Percentiles rank a stretch among this genome's conserved stretches.
Conservation (phyloP, 2,329 filamentous ascomycete genomes). For the Fusarium graminum region DNA sequence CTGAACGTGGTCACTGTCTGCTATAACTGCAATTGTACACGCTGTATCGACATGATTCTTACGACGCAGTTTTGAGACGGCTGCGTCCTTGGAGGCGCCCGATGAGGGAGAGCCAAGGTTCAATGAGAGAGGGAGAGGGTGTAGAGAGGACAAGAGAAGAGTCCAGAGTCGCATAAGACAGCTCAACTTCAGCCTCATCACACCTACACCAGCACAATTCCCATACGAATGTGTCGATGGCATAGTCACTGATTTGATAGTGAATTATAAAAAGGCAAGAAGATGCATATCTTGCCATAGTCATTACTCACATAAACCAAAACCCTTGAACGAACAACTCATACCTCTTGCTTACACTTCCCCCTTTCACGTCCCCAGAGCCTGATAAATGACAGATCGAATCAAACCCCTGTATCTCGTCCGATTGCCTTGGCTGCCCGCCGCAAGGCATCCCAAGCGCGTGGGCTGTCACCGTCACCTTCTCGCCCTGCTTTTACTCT, state of each 20-base stretch:
- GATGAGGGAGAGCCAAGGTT: constrained; percentile 10
- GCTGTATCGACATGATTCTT: constrained; percentile 1
- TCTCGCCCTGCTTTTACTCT: constrained; percentile 24
- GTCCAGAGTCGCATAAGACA: constrained; percentile 10
- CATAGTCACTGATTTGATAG: no score
- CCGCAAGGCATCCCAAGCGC: constrained; percentile 22
- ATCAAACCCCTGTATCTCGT: constrained; percentile 18
- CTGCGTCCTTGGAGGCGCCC: constrained; percentile 24
- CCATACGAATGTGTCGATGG: background rate
- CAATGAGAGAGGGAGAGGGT: constrained; percentile 17
- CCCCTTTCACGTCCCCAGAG: constrained; percentile 6
- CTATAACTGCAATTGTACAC: background rate
- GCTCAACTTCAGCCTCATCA: constrained; percentile 34
- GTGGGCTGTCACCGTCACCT: constrained; percentile 1
- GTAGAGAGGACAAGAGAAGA: constrained; percentile 6
- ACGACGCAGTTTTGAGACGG: constrained; percentile 10
- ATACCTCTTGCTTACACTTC: background rate
- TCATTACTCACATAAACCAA: background rate
- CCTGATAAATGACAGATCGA: background rate
- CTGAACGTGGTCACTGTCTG: background rate
- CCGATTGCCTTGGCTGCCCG: constrained; percentile 28
- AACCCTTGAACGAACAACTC: constrained; percentile 16
- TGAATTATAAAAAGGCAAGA: background rate
- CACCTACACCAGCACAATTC: background rate
- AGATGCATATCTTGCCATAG: background rate